Evolutionary conservation across 2,329 filamentous ascomycete species (phyloP).

Genomic region (Verticillium nubilum): DNA sequence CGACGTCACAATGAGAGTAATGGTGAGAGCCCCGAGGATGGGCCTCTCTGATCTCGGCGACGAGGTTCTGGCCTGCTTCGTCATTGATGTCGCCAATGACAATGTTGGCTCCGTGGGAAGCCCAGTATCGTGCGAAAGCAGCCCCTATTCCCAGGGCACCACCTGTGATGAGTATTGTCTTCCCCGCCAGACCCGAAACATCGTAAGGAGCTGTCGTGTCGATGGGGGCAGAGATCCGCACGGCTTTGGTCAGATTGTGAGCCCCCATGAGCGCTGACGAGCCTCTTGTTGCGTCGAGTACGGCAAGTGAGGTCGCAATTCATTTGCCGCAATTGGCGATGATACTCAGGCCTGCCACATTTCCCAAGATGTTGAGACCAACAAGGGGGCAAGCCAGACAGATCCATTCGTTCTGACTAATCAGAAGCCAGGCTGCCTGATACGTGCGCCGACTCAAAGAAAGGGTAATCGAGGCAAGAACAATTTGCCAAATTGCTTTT

Average conservation of each 20-base stretch:
- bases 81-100: constrained; percentile 60
- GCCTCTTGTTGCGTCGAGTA: not conserved
- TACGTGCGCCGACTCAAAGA: not conserved
- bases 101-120: constrained; percentile 50
- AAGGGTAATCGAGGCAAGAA: not conserved
- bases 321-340: no score
- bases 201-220: constrained; percentile 39
- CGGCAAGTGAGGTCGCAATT: not conserved
- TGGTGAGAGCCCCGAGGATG: constrained; percentile 30
- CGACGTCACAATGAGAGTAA: constrained; percentile 58
- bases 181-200: constrained; percentile 38
- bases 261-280: constrained; percentile 6
- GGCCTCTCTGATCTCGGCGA: constrained; percentile 41
- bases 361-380: not conserved
- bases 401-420: not conserved
- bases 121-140: constrained; percentile 48
- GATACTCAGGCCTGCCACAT: not conserved
- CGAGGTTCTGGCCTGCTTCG: constrained; percentile 45
- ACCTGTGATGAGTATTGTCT: constrained; percentile 59
- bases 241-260: constrained; percentile 8
- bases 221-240: constrained; percentile 33
- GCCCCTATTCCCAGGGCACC: constrained; percentile 57
- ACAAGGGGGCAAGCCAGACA: not conserved
- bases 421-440: not conserved
- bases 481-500: not conserved